A percentile compares a stretch with the other conserved stretches of the same genome.
Conservation (phyloP, 2,329 filamentous ascomycete species). For the Thelonectria olida region DNA sequence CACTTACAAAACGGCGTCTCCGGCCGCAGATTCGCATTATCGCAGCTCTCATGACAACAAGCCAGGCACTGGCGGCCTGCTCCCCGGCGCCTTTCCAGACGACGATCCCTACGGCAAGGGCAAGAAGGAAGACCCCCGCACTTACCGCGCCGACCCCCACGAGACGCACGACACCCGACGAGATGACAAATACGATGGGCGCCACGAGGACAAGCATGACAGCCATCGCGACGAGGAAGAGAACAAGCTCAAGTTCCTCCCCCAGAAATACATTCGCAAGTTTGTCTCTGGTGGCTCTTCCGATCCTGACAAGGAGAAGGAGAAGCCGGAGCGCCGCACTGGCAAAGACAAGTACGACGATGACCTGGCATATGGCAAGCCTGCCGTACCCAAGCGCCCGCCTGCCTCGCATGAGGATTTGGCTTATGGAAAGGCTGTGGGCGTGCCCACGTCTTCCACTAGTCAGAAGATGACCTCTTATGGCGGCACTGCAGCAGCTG, state of each 20-base stretch:
- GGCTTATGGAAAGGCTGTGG: conserved; percentile 37
- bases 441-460: conserved; percentile 29
- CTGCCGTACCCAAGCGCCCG: conserved; percentile 37
- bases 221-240: conserved; percentile 37
- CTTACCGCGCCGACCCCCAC: conserved; percentile 38
- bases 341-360: conserved; percentile 50
- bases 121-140: conserved; percentile 31
- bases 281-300: conserved; percentile 38
- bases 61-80: conserved; percentile 35
- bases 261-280: conserved; percentile 57
- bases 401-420: conserved; percentile 33
- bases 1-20: conserved; percentile 47
- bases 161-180: conserved; percentile 28
- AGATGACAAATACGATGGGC: conserved; percentile 13
- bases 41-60: conserved; percentile 48
- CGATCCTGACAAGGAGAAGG: conserved; percentile 39
- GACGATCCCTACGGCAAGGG: conserved; percentile 42
- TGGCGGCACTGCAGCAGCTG: conserved; percentile 38
- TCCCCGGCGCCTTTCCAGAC: conserved; percentile 47
- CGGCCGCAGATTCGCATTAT: conserved; percentile 46
- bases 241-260: conserved; percentile 55
- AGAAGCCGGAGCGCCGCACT: conserved; percentile 50
- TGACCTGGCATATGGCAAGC: conserved; percentile 61
- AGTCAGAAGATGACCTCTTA: conserved; percentile 38
- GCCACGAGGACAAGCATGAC: conserved; percentile 35